These are phyloP conservation scores for Neoarthrinium moseri DNA, from an alignment of 2,329 filamentous ascomycete species.

Conservation along the genomic window DNA sequence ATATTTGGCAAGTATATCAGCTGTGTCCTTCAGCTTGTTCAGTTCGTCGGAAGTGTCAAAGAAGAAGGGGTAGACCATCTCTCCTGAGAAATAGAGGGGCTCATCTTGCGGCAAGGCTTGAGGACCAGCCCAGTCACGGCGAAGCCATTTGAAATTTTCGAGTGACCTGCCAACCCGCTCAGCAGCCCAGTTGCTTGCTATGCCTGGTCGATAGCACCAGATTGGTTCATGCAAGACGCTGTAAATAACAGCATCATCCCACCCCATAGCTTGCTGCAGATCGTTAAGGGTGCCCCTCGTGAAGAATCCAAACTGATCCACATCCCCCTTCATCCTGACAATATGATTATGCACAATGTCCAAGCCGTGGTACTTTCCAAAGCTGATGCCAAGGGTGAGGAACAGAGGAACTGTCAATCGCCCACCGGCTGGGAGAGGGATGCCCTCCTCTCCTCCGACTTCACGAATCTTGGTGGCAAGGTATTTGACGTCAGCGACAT, in stretches of 20 bases:
- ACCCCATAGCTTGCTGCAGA: conserved; percentile 66
- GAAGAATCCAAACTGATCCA: conserved; percentile 74
- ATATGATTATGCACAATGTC: conserved; percentile 67
- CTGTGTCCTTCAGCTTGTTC: conserved; percentile 63
- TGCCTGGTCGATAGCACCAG: conserved; percentile 69
- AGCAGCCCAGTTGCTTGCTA: conserved; percentile 73
- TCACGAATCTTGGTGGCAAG: conserved; percentile 65
- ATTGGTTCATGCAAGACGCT: conserved; percentile 84
- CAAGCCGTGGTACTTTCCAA: conserved; percentile 54
- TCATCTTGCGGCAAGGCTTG: conserved; percentile 32
- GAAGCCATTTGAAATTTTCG: conserved; percentile 51
- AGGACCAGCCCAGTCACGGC: conserved; percentile 35
- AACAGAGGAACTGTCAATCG: conserved; percentile 71
- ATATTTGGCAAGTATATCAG: conserved; percentile 67
- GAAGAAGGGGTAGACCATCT: conserved; percentile 89
- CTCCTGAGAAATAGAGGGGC: conserved; percentile 79
- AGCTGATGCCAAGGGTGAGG: conserved; percentile 72
- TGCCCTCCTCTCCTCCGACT: conserved; percentile 42
- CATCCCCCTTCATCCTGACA: conserved; percentile 67
- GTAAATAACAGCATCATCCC: conserved; percentile 80
- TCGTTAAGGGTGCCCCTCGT: conserved; percentile 68
- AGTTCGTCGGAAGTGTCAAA: conserved; percentile 81
- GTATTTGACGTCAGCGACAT: conserved; percentile 64
- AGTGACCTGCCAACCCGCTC: conserved; percentile 56
- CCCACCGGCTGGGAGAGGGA: conserved; percentile 71